Evolutionary conservation across 2,329 filamentous ascomycete species (phyloP), one percentile per base, ranked within the genome.

Genomic region (Trichoderma sp.): DNA sequence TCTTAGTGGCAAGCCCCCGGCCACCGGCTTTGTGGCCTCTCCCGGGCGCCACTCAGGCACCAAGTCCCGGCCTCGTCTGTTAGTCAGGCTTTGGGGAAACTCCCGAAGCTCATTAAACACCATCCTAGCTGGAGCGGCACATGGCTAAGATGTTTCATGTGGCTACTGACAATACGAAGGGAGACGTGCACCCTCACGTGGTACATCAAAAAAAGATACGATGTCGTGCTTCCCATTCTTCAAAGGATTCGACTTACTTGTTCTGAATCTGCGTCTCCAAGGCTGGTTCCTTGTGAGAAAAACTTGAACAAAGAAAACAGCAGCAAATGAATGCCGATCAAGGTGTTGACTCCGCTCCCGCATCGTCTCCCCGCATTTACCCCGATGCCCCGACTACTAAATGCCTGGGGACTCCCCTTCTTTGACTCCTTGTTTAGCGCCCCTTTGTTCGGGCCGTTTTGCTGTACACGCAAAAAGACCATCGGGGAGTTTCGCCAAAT

Each of bases 31-130:
- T 43, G 67, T 28, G 63, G 68, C 24, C 58, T 63, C 68, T 71
- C 68, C 68, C 68, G 68, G 56, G 68, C 68, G 68, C 68, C 68
- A 71, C 68, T 43, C 60, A 71, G 68, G 68, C 68, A 71, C 67
- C 67, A 70, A 61, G 67, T 70, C 67, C 67, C 57, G 67, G 67
- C n/a, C 53, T 70, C 39, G 28, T 36, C 51, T 57, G 32, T 62
- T 70, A 53, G 67, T 62, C 66, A 69, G 47, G 66, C 66, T n/a
- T 68, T 51, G 66, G 36, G 26, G 53, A 67, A 69, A 51, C 56
- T 60, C 36, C 66, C 66, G 56, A 61, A 51, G 39, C 28, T 69
- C 56, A 69, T 60, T 47, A 47, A 51, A 60, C 57, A 39, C 34
- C 18, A 60, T 68, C 65, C 53, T 43, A 43, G 65, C 53, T 24